These are phyloP conservation scores for Cyberlindnera amylophila DNA, from an alignment of 805 yeast species.

Conservation along the genomic window DNA sequence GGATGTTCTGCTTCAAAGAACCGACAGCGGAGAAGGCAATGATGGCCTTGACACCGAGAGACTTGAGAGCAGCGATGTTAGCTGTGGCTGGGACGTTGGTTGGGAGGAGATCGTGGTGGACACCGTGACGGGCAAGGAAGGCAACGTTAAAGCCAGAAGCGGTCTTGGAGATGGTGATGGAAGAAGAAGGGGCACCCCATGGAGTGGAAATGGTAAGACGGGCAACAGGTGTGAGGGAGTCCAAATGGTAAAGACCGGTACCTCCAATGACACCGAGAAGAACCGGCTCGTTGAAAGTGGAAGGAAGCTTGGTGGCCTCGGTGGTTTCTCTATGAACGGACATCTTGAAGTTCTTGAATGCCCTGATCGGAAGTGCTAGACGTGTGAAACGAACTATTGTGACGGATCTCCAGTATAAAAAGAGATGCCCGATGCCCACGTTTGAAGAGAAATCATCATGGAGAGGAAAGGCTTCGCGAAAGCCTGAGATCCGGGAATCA, in stretches of 20 bases:
- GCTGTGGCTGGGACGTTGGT: conserved; percentile 90
- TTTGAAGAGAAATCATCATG: not conserved
- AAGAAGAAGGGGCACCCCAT: conserved; percentile 95
- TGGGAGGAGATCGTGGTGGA: conserved; percentile 84
- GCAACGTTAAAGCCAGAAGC: conserved; percentile 79
- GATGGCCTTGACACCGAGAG: conserved; percentile 79
- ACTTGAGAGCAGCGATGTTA: conserved; percentile 92
- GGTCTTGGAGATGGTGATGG: conserved; percentile 86
- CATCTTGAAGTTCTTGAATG: conserved; percentile 15
- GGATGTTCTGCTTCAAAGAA: conserved; percentile 81
- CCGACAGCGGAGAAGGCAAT: conserved; percentile 97
- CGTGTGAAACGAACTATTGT: conserved; percentile 6
- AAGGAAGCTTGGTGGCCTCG: conserved; percentile 33
- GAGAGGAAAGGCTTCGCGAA: no score
- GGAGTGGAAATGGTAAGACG: conserved; percentile 82
- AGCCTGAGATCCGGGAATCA: no score
- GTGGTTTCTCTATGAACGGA: conserved; percentile 26
- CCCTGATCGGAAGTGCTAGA: not conserved
- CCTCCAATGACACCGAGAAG: conserved; percentile 93
- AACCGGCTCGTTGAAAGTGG: conserved; percentile 59
- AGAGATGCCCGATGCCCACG: no score
- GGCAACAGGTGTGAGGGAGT: conserved; percentile 81
- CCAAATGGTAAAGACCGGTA: conserved; percentile 91
- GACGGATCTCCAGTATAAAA: no score
- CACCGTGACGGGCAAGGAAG: conserved; percentile 92